Conservation (phyloP, 352 stramenopile species). For the Nothophytophthora sp. region DNA sequence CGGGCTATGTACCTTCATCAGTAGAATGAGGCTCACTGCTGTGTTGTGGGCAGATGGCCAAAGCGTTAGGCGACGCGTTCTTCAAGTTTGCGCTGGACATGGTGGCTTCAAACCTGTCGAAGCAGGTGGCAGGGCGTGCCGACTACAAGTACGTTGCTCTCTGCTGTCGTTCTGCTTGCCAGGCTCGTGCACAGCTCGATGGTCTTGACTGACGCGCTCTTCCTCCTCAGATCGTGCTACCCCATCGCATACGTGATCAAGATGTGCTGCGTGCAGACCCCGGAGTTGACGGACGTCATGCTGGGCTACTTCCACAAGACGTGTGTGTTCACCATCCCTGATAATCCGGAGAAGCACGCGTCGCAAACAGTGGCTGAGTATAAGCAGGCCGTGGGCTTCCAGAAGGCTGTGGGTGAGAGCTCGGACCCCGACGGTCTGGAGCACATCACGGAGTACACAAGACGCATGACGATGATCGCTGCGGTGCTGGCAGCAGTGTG, state of each 20-base stretch:
- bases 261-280: conserved; percentile 73
- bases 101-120: conserved; percentile 68
- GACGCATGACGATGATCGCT: conserved; percentile 80
- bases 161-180: too few relatives aligned
- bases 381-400: conserved; percentile 64
- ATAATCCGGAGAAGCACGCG: conserved; percentile 55
- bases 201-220: conserved; percentile 4
- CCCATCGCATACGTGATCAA: conserved; percentile 76
- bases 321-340: conserved; percentile 74
- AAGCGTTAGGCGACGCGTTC: conserved; percentile 48
- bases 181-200: conserved; percentile 2
- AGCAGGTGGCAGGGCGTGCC: conserved; percentile 61
- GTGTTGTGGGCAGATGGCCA: conserved; percentile 62
- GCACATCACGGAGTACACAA: conserved; percentile 77
- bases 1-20: too few relatives aligned
- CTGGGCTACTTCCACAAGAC: conserved; percentile 76
- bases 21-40: too few relatives aligned
- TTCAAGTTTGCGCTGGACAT: conserved; percentile 78
- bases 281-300: conserved; percentile 71
- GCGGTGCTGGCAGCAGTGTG: conserved; percentile 71
- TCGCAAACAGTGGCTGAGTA: conserved; percentile 62
- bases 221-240: conserved; percentile 52
- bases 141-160: conserved; percentile 71
- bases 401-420: conserved; percentile 61
- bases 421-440: conserved; percentile 60